phyloP scores from a whole-genome alignment of 108 stramenopile species.

The Pseudonitzschia multiseries region DNA sequence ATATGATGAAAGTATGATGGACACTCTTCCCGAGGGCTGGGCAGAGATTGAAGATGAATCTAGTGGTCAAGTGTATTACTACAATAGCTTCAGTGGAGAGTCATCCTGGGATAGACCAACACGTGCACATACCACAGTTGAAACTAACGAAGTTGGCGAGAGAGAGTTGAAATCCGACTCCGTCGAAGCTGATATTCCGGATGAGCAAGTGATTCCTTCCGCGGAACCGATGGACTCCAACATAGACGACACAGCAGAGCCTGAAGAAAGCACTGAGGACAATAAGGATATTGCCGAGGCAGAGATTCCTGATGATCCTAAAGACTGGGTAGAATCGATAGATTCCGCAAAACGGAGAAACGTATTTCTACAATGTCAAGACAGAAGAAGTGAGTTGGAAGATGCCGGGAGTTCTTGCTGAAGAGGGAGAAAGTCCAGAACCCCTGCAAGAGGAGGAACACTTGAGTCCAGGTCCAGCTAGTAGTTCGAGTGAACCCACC shows the following conservation, averaged over 20 bases:
- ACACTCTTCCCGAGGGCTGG: slow-evolving; percentile 63
- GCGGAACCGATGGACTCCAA: not conserved
- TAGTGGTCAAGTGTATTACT: slow-evolving; percentile 58
- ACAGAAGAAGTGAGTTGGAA: slow-evolving; percentile 36
- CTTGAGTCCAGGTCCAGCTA: not conserved
- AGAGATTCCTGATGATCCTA: not conserved
- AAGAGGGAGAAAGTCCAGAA: not conserved
- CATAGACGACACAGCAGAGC: not conserved
- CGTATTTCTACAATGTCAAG: slow-evolving; percentile 57
- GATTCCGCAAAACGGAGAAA: slow-evolving; percentile 49
- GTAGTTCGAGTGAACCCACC: not conserved
- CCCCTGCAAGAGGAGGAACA: not conserved
- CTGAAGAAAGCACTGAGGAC: not conserved
- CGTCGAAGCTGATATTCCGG: slow-evolving; percentile 26
- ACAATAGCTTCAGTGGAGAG: slow-evolving; percentile 37
- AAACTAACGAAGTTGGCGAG: not conserved
- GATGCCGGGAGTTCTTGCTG: slow-evolving; percentile 2
- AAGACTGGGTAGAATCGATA: slow-evolving; percentile 47
- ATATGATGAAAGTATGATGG: not conserved
- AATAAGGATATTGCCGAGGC: not conserved
- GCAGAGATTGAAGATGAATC: slow-evolving; percentile 47
- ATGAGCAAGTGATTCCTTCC: not conserved
- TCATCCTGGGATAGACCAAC: slow-evolving; percentile 59
- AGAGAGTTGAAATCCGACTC: slow-evolving; percentile 25
- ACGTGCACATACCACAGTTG: not conserved